Base-by-base conservation (phyloP, 2,329 filamentous ascomycete species). In the Lecanicillium sp. region DNA sequence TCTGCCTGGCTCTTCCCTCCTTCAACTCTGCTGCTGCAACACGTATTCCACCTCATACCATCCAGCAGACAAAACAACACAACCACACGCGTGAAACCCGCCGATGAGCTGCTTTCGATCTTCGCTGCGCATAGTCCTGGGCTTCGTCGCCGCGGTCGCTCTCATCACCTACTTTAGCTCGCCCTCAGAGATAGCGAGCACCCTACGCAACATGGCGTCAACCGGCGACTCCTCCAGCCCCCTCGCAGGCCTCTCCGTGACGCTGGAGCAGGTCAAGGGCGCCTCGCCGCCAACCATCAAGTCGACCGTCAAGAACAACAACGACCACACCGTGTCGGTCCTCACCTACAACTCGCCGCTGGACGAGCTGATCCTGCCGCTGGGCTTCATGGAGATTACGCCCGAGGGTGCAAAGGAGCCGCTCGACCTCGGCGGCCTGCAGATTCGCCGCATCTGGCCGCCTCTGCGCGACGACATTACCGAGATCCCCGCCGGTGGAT, bases 291-390 rank as follows among this genome's bases (percentile, higher is more conserved):
- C 55, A 13, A 55, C 56, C n/a, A 42, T 66, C 19, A 48, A 50
- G 10, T 45, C 62, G 41, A 55, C 51, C 15, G 57, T 66, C 33
- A 59, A 56, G 43, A 66, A 66, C 54, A 52, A 52, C 9, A 50
- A 59, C 44, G 45, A 54, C n/a, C 35, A 44, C 18, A 45, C 58
- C 19, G 52, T 65, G 31, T 64, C 60, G 13, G 46, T 66, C 10
- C 52, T 65, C 33, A 44, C 48, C 13, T 66, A 63, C 59, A 46
- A 60, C 36, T 60, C 62, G 5, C 63, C 63, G 27, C 50, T 66
- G 29, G 63, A 66, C 41, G 47, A 49, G 4, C 37, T 61, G 29
- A 58, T 56, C 10, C 40, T 64, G 32, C 50, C 55, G 40, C 51
- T 64, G 9, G 62, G 62, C 13, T 48, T 60, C 19, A 37, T 65